Evolutionary conservation across 805 yeast genomes (phyloP).

Genomic region (Hanseniaspora hatyaiensis): DNA sequence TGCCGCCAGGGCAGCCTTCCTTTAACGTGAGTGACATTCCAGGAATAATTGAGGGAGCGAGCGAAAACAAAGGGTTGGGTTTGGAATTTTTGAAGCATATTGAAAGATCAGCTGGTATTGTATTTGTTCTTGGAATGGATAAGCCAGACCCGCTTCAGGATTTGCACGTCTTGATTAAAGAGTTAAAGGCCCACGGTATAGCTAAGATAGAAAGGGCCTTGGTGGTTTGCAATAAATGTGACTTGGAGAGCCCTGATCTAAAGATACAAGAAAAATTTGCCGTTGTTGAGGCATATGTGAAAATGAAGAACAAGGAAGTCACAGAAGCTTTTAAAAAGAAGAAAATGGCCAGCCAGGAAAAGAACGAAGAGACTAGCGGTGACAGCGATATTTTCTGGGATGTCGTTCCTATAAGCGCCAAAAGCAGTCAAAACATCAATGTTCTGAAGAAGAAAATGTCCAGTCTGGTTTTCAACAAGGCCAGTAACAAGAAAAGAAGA

Average conservation of each 20-base stretch:
- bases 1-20: slow-evolving; percentile 47
- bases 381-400: slow-evolving; percentile 38
- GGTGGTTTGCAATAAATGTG: slow-evolving; percentile 92
- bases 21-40: slow-evolving; percentile 97
- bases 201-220: slow-evolving; percentile 51
- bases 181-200: slow-evolving; percentile 54
- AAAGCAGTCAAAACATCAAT: slow-evolving; percentile 59
- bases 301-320: slow-evolving; percentile 21
- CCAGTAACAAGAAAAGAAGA: not conserved
- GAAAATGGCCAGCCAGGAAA: slow-evolving; percentile 11
- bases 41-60: slow-evolving; percentile 84
- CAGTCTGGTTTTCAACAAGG: slow-evolving; percentile 24
- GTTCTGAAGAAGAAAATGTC: slow-evolving; percentile 62
- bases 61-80: slow-evolving; percentile 81
- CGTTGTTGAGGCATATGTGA: slow-evolving; percentile 37
- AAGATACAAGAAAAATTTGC: slow-evolving; percentile 32
- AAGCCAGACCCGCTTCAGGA: slow-evolving; percentile 55
- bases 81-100: slow-evolving; percentile 82
- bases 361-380: not conserved
- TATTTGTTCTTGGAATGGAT: slow-evolving; percentile 74
- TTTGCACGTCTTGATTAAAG: slow-evolving; percentile 48
- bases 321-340: not conserved
- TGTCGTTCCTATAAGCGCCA: slow-evolving; percentile 75
- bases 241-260: slow-evolving; percentile 33
- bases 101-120: slow-evolving; percentile 82